phyloP scores from a whole-genome alignment of 148 eudicot genomes.

The Camellia sinensis region DNA sequence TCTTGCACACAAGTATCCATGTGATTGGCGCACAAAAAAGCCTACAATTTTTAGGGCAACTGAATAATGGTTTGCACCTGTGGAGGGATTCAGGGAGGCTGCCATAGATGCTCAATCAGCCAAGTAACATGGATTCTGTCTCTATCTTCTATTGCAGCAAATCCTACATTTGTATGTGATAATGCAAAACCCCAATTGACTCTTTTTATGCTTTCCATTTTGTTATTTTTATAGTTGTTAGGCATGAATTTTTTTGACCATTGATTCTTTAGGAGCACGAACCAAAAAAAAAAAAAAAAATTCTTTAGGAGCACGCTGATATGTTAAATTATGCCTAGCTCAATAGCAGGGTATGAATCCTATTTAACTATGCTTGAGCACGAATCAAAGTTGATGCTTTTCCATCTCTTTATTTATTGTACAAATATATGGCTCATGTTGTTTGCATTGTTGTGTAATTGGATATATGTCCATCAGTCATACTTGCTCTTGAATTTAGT shows the following conservation, averaged over 20 bases:
- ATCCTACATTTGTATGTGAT: neutral
- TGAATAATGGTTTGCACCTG: constrained; percentile 99
- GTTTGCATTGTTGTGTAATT: neutral
- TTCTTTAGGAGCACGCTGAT: neutral
- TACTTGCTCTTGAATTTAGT: neutral
- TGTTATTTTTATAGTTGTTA: neutral
- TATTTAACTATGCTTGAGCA: neutral
- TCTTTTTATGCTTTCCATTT: neutral
- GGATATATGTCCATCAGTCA: neutral
- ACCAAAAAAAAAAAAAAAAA: too few species aligned
- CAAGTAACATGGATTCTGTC: constrained; percentile 35
- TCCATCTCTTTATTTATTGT: neutral
- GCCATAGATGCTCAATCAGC: constrained; percentile 72
- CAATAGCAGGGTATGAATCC: constrained; percentile 7
- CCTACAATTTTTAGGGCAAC: constrained; percentile 98
- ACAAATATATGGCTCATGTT: neutral
- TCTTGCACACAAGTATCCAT: constrained; percentile 86
- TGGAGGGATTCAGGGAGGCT: constrained; percentile 85
- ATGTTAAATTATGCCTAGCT: neutral
- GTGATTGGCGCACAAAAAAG: constrained; percentile 95
- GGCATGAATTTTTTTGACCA: neutral
- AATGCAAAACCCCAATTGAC: neutral
- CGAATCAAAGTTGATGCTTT: neutral
- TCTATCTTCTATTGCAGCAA: neutral
- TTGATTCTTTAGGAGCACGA: neutral